These are phyloP conservation scores for Agaricus subrufescens DNA, from an alignment of 768 basidiomycete genomes.

Conservation along the genomic window DNA sequence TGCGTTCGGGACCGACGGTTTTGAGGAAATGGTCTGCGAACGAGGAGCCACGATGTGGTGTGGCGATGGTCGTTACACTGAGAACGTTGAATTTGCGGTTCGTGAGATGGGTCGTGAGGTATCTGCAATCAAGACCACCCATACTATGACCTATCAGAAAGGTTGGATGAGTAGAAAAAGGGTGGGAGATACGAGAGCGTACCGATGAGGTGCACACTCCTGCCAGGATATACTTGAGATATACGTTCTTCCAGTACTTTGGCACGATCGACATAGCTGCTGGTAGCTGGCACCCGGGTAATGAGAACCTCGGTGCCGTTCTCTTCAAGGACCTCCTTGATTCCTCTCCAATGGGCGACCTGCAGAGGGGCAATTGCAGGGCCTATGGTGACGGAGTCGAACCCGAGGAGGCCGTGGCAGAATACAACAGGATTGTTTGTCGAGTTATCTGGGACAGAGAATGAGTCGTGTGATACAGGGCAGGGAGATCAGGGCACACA, in stretches of 20 bases:
- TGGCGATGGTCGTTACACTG: constrained; percentile 90
- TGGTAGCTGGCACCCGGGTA: constrained; percentile 90
- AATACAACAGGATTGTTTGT: constrained; percentile 88
- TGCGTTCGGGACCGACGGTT: constrained; percentile 59
- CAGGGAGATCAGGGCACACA: constrained; percentile 38
- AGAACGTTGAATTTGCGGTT: constrained; percentile 74
- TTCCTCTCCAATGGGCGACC: constrained; percentile 95
- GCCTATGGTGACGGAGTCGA: constrained; percentile 80
- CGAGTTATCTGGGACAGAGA: constrained; percentile 51
- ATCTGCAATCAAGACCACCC: constrained; percentile 94
- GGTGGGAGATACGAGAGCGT: constrained; percentile 13
- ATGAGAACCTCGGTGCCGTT: constrained; percentile 90
- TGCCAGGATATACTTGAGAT: constrained; percentile 73
- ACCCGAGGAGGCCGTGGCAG: constrained; percentile 92
- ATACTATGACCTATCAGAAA: constrained; percentile 56
- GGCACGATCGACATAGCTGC: constrained; percentile 83
- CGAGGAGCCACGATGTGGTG: constrained; percentile 89
- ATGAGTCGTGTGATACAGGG: constrained; percentile 3
- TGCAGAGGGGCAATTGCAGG: constrained; percentile 74
- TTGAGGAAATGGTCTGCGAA: constrained; percentile 90
- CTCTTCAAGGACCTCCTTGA: constrained; percentile 85
- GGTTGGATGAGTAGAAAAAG: neutral
- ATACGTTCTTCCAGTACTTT: constrained; percentile 84
- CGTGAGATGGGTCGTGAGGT: constrained; percentile 77
- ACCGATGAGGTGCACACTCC: constrained; percentile 86